These are phyloP conservation scores for Leccinellum rugosiceps DNA, from an alignment of 768 basidiomycete genomes.

Conservation along the genomic window DNA sequence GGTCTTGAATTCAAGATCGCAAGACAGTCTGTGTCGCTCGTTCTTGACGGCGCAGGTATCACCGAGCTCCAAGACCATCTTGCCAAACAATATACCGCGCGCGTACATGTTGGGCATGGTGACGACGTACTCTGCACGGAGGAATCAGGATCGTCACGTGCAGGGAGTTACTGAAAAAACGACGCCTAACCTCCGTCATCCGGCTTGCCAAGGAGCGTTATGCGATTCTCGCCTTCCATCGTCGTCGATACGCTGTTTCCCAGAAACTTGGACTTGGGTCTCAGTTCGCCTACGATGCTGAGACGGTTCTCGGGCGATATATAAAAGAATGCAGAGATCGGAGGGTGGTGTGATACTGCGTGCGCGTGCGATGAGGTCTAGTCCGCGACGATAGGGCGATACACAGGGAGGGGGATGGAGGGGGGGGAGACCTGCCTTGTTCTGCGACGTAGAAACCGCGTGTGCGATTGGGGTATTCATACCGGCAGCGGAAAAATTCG, in stretches of 20 bases:
- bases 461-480: conserved; percentile 89
- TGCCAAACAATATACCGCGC: conserved; percentile 81
- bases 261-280: conserved; percentile 94
- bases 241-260: conserved; percentile 95
- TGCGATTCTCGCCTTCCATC: conserved; percentile 95
- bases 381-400: conserved; percentile 1
- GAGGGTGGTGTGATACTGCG: conserved; percentile 93
- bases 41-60: conserved; percentile 86
- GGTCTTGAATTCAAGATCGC: conserved; percentile 96
- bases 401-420: background rate
- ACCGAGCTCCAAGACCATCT: conserved; percentile 95
- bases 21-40: conserved; percentile 66
- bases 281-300: conserved; percentile 85
- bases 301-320: conserved; percentile 88
- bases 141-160: conserved; percentile 6
- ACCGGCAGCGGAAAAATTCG: conserved; percentile 96
- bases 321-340: conserved; percentile 94
- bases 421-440: conserved; percentile 57
- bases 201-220: conserved; percentile 75
- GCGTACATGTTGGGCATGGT: conserved; percentile 99
- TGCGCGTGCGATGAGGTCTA: conserved; percentile 1
- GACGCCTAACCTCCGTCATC: conserved; percentile 71
- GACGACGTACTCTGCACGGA: conserved; percentile 67
- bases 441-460: conserved; percentile 96
- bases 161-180: conserved; percentile 26